Evolutionary conservation across 768 basidiomycete genomes (phyloP), one percentile per base, ranked within the genome.

Genomic region (Leccinum incarnatum): DNA sequence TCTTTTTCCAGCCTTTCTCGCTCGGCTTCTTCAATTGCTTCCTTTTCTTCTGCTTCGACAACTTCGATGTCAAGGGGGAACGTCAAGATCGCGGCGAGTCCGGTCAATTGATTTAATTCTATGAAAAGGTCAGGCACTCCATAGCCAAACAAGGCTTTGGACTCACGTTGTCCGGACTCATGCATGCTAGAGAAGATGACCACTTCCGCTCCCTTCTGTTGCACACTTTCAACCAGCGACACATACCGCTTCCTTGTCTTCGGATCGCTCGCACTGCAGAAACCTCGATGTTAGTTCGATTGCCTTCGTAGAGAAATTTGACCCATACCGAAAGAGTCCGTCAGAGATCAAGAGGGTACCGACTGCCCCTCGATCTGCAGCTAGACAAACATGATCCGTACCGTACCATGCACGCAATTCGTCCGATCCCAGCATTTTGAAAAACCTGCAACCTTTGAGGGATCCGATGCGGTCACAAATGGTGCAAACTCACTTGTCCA

Each of bases 101-200:
- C 97, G 8, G 94, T 95, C 42, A 98, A 72, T 63, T 95, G 90
- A 71, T 98, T 97, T n/a, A 99, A 79, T 70, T 99, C 97, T 97
- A 72, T 17, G 57, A 12, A 32, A 54, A 25, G 12, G 37, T 53
- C 45, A 64, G 55, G 57, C 50, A 5, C 57, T 40, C 36, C 10
- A 1, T 21, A n/a, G 19, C 9, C n/a, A 7, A 34, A 36, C 11
- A 6, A 54, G 17, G 25, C 10, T 56, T 45, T 27, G 46, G 40
- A 78, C 91, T 68, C 69, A 96, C 95, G 95, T 81, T 98, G 95
- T 14, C 97, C 97, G 21, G 92, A 93, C 75, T 99, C 97, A 70
- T 99, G 97, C 97, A 99, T 98, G 67, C 95, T 98, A 4, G 96
- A 98, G 74, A 98, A 99, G 63, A 98, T 95, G 19, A 98, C 79